phyloP scores from a whole-genome alignment of 139 green algal genomes.

The Chlorella sp. region DNA sequence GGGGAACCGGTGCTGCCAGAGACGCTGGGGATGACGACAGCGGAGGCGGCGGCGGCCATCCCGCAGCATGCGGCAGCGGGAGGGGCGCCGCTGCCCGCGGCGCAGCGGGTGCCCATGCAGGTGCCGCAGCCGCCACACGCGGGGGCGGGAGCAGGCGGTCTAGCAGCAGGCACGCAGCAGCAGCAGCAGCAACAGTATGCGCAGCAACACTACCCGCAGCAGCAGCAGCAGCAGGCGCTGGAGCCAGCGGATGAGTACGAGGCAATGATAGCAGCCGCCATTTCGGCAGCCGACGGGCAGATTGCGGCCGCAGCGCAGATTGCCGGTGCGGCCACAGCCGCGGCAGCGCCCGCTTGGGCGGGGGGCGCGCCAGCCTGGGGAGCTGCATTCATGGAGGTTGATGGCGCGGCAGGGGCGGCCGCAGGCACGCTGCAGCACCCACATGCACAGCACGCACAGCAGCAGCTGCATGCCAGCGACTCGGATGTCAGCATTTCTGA shows the following conservation, averaged over 20 bases:
- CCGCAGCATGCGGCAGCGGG: not conserved
- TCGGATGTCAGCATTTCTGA: not conserved
- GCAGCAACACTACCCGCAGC: not conserved
- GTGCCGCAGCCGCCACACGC: not conserved
- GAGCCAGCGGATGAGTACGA: not conserved
- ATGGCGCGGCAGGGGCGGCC: not conserved
- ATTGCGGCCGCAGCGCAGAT: not conserved
- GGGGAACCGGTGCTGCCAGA: constrained; percentile 21
- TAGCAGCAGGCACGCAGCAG: not conserved
- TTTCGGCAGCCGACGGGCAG: not conserved
- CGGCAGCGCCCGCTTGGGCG: not conserved
- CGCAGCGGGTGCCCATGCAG: constrained; percentile 1
- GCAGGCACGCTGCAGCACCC: not conserved
- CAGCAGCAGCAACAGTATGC: not conserved
- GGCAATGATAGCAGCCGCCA: constrained; percentile 4
- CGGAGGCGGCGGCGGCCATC: not conserved
- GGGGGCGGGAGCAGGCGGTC: not conserved
- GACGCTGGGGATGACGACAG: constrained; percentile 18
- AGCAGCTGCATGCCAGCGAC: not conserved
- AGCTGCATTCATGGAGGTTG: not conserved
- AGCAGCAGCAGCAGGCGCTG: not conserved
- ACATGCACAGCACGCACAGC: not conserved
- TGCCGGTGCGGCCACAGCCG: not conserved
- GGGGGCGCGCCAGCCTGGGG: not conserved
- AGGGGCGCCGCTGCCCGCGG: not conserved